Base-by-base conservation (phyloP, 768 basidiomycete genomes). In the Mycena albidolilacea region DNA sequence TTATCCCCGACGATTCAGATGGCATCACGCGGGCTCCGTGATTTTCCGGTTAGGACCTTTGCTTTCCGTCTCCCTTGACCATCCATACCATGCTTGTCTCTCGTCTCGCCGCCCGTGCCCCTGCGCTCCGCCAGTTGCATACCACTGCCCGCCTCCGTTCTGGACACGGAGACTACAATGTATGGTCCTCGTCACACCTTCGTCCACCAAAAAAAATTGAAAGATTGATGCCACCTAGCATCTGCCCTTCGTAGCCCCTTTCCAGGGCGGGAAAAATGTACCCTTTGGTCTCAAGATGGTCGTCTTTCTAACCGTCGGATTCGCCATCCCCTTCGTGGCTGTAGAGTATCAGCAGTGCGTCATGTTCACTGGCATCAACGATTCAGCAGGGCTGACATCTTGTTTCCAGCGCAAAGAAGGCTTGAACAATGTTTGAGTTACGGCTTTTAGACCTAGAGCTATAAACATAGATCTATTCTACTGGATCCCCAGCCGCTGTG, bases 311-410 rank as follows among this genome's bases (percentile, higher is more conserved):
- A 60, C 80, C 15, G 71, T 83, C 14, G 93, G 93, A 14, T 93
- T 93, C 80, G 80, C 87, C 69, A 88, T 94, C 73, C 93, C 93
- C 37, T 90, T 95, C 81, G 74, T 87, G 66, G 93, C 92, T 7
- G 84, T 89, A 6, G 80, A 78, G 48, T 89, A 86, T 78, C 93
- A 94, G 81, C 74, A 95, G 93, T 95, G 76, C 75, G 93, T 84
- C 61, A 48, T 35, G 12, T 67, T 67, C 30, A 9, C 2, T 46
- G 30, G 30, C 30, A 30, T 30, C 30, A 30, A 30, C 30, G 30
- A 30, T 30, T 30, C 30, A 30, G 4, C 30, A 30, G 4, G 30
- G 65, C 50, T 11, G 17, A 58, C 17, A 17, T 39, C 11, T 58
- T 37, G 54, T 6, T 48, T 23, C 35, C 71, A 75, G 71, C 14